Evolutionary conservation across 495 filamentous ascomycete species (phyloP).

Genomic region (Penicillium subrubescens): DNA sequence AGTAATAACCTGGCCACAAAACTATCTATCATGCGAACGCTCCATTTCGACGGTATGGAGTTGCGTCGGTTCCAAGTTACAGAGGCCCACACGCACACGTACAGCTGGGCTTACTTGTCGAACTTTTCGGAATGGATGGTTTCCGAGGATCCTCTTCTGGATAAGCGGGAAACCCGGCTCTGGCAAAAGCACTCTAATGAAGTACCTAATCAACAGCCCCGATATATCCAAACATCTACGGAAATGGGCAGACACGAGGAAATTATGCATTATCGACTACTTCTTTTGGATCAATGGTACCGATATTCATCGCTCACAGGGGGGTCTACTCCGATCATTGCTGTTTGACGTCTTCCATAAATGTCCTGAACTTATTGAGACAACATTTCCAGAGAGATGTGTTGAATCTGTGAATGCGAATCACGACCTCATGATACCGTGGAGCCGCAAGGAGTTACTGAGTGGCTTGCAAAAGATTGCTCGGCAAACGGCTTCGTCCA

Average conservation of each 20-base stretch:
- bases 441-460: neutral
- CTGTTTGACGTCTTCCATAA: neutral
- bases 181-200: neutral
- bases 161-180: neutral
- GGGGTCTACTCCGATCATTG: neutral
- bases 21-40: neutral
- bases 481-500: neutral
- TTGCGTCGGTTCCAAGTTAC: neutral
- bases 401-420: neutral
- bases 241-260: neutral
- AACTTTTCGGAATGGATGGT: neutral
- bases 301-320: neutral
- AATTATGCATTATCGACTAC: neutral
- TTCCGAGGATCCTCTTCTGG: neutral
- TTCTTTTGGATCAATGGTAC: neutral
- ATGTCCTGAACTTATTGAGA: neutral
- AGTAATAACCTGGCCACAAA: neutral
- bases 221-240: neutral
- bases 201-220: neutral
- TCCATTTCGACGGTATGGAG: neutral
- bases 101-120: neutral
- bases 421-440: neutral
- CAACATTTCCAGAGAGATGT: neutral
- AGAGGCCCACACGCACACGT: neutral
- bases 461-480: neutral